Conservation (phyloP, 345 rosid genomes). For the Populus euphratica region DNA sequence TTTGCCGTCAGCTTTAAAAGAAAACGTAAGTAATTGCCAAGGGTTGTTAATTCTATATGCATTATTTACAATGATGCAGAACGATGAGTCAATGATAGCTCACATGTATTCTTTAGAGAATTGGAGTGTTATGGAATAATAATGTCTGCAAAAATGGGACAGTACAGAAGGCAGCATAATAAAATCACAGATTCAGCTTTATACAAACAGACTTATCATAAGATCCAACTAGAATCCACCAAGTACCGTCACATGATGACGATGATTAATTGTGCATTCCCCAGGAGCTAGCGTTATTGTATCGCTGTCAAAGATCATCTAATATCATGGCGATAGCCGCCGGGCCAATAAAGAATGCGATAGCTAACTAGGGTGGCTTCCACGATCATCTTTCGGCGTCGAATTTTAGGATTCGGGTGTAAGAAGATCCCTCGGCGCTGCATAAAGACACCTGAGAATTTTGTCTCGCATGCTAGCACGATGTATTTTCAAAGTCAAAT, state of each 20-base stretch:
- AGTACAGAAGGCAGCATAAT: not conserved
- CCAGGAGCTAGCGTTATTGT: not conserved
- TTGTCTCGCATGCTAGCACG: constrained; percentile 3
- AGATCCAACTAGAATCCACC: constrained; percentile 1
- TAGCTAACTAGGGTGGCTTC: constrained; percentile 15
- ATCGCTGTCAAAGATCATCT: constrained; percentile 18
- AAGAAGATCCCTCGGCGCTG: constrained; percentile 20
- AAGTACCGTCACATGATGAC: not conserved
- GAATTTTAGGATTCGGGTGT: not conserved
- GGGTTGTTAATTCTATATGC: not conserved
- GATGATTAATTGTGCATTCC: constrained; percentile 1
- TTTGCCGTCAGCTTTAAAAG: not conserved
- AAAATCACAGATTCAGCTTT: not conserved
- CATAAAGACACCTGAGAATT: constrained; percentile 8
- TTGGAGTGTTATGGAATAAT: not conserved
- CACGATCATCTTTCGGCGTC: constrained; percentile 5
- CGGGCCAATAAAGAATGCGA: constrained; percentile 32
- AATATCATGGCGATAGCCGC: constrained; percentile 22
- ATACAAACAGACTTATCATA: not conserved
- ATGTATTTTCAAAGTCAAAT: constrained; percentile 16
- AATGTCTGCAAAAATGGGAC: not conserved
- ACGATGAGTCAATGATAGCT: not conserved
- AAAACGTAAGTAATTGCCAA: too few species aligned
- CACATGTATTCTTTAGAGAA: not conserved
- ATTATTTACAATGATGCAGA: not conserved